Evolutionary conservation across 345 rosid genomes (phyloP), one percentile per base, ranked within the genome.

Genomic region (Hibiscus trionum): DNA sequence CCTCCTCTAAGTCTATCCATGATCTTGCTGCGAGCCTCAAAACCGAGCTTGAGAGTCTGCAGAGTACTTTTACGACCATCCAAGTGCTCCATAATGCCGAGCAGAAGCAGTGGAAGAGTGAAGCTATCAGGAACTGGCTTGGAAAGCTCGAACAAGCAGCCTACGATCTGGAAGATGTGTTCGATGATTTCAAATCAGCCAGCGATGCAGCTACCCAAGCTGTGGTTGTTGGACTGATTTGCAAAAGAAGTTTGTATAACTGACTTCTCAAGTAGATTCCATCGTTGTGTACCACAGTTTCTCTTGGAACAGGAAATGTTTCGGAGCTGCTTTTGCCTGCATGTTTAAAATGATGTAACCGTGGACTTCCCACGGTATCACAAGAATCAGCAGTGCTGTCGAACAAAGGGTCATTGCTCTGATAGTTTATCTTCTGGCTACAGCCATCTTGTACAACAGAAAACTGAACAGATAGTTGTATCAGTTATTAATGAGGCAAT

Each of bases 371-470:
- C 57, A 39, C 69, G 33, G 61, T 27, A 66, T 37, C 72, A 68
- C 46, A 69, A 74, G 84, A 83, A 77, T 84, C 83, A 49, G 89
- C 79, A 55, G 87, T 61, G 16, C 67, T 77, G 26, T 76, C 83
- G 61, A 72, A 73, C 77, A 49, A 64, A 68, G 69, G 69, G 47
- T 78, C 80, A 63, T 47, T 77, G 61, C 67, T 81, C 63, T 77
- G 79, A 62, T 37, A 74, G 76, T 77, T 80, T 58, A 70, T 77
- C 80, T 85, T 85, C 67, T 71, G 82, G 82, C 79, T 52, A 58
- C 63, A 19, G 21, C 87, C 79, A 80, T 77, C 84, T 74, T 59
- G 85, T 70, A 79, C 70, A 74, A 84, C 82, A 42, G 70, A 76
- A 66, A 82, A 82, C 88, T 88, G 84, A 53, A 63, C 79, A 75